phyloP scores from a whole-genome alignment of 2,329 filamentous ascomycete genomes.

The Diplodia intermedia region DNA sequence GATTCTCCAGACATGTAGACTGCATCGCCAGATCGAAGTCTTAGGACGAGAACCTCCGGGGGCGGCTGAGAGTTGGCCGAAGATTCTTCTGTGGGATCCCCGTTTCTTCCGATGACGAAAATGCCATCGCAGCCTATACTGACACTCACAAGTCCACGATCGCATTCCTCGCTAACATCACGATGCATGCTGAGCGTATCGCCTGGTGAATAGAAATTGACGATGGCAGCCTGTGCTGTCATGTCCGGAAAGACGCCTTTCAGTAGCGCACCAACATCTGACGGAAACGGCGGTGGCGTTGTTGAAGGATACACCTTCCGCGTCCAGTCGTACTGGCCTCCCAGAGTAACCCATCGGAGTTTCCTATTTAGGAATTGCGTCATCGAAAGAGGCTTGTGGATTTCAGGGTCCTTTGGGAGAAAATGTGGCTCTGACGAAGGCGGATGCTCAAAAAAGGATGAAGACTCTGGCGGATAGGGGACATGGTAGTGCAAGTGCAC shows the following conservation, averaged over 20 bases:
- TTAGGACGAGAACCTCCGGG: slow-evolving; percentile 59
- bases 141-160: slow-evolving; percentile 80
- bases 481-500: slow-evolving; percentile 83
- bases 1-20: slow-evolving; percentile 86
- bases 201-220: slow-evolving; percentile 89
- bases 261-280: slow-evolving; percentile 73
- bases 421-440: slow-evolving; percentile 35
- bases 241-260: slow-evolving; percentile 77
- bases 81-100: slow-evolving; percentile 48
- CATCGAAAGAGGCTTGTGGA: slow-evolving; percentile 78
- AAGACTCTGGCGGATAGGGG: slow-evolving; percentile 60
- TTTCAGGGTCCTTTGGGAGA: slow-evolving; percentile 69
- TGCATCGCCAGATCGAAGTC: slow-evolving; percentile 83
- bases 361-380: slow-evolving; percentile 77
- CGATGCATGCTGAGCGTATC: slow-evolving; percentile 93
- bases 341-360: slow-evolving; percentile 91
- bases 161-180: slow-evolving; percentile 86
- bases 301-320: slow-evolving; percentile 77
- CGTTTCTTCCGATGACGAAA: slow-evolving; percentile 79
- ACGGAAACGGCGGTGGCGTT: slow-evolving; percentile 74
- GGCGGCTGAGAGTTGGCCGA: slow-evolving; percentile 39
- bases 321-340: slow-evolving; percentile 97
- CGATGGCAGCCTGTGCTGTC: slow-evolving; percentile 84
- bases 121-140: slow-evolving; percentile 90
- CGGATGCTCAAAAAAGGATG: slow-evolving; percentile 59